A percentile compares a stretch with the other conserved stretches of the same genome.
These are phyloP conservation scores for Penicillium oxalicum DNA, from an alignment of 2,329 filamentous ascomycete species.

Conservation along the genomic window DNA sequence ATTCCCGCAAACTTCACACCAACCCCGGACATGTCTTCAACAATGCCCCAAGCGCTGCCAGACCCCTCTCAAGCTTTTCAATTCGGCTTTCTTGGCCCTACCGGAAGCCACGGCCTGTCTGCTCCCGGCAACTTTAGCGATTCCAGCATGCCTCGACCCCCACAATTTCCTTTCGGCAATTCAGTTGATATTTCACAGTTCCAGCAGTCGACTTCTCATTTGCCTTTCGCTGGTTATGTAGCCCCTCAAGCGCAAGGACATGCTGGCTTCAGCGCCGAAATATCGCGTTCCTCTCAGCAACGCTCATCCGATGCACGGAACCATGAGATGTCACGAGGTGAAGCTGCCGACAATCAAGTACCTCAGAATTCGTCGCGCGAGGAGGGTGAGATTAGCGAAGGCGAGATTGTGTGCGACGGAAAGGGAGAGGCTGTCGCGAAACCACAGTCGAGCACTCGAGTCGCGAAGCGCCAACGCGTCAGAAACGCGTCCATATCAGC, in stretches of 20 bases:
- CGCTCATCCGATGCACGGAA: constrained; percentile 1
- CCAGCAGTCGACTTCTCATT: constrained; percentile 29
- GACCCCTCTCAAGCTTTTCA: constrained; percentile 13
- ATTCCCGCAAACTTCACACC: constrained; percentile 24
- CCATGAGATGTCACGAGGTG: not conserved
- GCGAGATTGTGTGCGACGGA: constrained; percentile 40
- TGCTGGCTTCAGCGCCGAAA: constrained; percentile 10
- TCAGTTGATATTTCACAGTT: constrained; percentile 31
- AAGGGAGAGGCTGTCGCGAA: not conserved
- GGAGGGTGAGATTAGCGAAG: constrained; percentile 73
- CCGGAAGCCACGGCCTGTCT: constrained; percentile 27
- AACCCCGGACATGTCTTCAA: constrained; percentile 20
- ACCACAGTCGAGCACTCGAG: not conserved
- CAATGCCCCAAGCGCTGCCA: constrained; percentile 17
- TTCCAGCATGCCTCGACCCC: constrained; percentile 22
- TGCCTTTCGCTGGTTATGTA: constrained; percentile 21
- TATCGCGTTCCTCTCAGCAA: not conserved
- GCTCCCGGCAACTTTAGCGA: constrained; percentile 22
- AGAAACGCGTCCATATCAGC: constrained; percentile 25
- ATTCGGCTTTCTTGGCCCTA: constrained; percentile 20
- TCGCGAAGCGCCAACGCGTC: constrained; percentile 12
- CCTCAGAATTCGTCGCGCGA: constrained; percentile 48
- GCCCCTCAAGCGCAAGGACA: constrained; percentile 20
- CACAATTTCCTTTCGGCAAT: constrained; percentile 26
- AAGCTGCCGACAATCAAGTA: constrained; percentile 21